Evolutionary conservation across 2,329 filamentous ascomycete genomes (phyloP).

Genomic region (Furcasterigmium sp.): DNA sequence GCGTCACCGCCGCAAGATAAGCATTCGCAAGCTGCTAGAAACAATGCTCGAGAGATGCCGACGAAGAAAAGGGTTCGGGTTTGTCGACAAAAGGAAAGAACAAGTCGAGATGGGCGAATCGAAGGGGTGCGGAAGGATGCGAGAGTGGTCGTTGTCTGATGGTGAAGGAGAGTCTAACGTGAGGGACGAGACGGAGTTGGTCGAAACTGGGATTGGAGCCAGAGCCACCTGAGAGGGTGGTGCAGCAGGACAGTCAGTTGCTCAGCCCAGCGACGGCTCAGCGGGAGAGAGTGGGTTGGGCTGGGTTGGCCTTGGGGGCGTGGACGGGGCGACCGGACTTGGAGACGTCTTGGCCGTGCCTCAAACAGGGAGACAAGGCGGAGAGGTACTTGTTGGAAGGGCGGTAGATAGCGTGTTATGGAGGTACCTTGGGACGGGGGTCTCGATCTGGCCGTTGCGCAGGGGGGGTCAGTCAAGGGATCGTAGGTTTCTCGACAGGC

Average conservation of each 20-base stretch:
- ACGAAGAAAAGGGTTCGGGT: not conserved
- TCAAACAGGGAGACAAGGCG: not conserved
- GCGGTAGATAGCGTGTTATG: not conserved
- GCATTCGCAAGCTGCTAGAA: slow-evolving; percentile 6
- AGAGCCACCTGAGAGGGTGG: not conserved
- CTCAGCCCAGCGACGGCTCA: no score
- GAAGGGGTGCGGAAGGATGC: no score
- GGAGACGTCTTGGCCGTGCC: no score
- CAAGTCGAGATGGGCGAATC: not conserved
- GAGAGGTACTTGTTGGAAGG: not conserved
- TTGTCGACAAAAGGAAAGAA: not conserved
- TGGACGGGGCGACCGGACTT: not conserved
- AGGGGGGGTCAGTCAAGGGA: not conserved
- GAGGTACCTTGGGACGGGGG: not conserved
- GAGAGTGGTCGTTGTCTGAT: no score
- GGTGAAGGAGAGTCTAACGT: no score
- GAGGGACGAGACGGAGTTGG: not conserved
- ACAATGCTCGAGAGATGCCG: not conserved
- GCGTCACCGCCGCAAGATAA: slow-evolving; percentile 14
- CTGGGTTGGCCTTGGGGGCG: no score
- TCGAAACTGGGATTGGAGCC: not conserved
- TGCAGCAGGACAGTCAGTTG: no score
- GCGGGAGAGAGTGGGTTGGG: no score
- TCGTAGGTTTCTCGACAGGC: no score
- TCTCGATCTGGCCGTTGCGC: not conserved